Percentiles rank a stretch among this genome's conserved stretches.
Conservation (phyloP, 1,284 basidiomycete species). For the Anthracocystis walkeri region DNA sequence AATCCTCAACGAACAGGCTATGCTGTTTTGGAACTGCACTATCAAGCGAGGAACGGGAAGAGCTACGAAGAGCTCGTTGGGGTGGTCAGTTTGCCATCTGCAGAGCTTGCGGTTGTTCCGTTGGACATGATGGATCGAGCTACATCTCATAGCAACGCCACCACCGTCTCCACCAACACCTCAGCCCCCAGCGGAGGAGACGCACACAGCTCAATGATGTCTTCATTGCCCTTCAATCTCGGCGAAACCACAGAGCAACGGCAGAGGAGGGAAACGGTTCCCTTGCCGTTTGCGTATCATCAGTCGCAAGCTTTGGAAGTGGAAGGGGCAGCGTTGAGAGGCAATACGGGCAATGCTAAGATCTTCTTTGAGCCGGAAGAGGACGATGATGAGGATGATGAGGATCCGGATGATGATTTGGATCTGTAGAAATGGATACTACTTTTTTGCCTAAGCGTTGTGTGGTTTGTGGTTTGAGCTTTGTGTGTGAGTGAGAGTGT, state of each 20-base stretch:
- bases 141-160: not conserved
- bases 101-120: conserved; percentile 19
- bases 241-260: conserved; percentile 54
- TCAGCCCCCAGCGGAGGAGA: conserved; percentile 8
- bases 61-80: conserved; percentile 40
- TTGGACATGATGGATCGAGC: conserved; percentile 40
- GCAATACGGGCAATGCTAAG: conserved; percentile 55
- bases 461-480: not conserved
- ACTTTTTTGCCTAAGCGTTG: no score
- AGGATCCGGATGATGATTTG: conserved; percentile 66
- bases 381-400: conserved; percentile 66
- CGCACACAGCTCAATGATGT: conserved; percentile 41
- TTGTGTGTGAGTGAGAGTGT: not conserved
- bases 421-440: conserved; percentile 42
- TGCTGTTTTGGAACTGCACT: conserved; percentile 31
- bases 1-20: conserved; percentile 22
- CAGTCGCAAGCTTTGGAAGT: conserved; percentile 21
- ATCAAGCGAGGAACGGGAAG: conserved; percentile 44
- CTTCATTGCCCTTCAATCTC: conserved; percentile 58
- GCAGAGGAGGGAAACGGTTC: conserved; percentile 52
- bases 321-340: conserved; percentile 22
- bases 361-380: conserved; percentile 66
- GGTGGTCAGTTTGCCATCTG: not conserved
- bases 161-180: not conserved
- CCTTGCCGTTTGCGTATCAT: conserved; percentile 60